Evolutionary conservation across 139 green algal genomes (phyloP), one percentile per base, ranked within the genome.

Genomic region (Haematococcus lacustris): DNA sequence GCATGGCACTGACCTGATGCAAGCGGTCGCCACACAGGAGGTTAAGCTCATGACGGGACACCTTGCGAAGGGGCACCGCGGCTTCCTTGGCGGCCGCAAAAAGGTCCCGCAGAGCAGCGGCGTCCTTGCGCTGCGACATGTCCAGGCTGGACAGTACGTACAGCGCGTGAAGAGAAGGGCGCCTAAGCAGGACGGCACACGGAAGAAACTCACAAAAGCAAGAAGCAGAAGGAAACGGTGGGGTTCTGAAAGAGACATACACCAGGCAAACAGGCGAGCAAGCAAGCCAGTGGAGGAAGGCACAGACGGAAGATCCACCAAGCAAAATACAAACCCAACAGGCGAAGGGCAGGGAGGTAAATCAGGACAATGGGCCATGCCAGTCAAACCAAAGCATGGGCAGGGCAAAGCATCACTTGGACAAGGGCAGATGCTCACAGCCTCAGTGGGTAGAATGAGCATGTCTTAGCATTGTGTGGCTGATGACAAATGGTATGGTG

Each of bases 31-130:
- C n/a, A n/a, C 53, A 35, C 53, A 64, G 53, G 69, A 96, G 78
- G 81, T 98, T 98, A 28, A 98, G 85, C 51, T 94, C 86, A 68
- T 97, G 92, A 76, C 96, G 93, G 60, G 63, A 76, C 3, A 76
- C 71, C 1, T 73, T 62, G 28, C 71, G 30, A 0, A 93, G 50
- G 0, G 50, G 21, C 13, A 83, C 74, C 0, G 82, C 85, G 43
- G 38, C 32, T 17, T 69, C 78, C 39, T 78, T 34, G 2, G 78
- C 83, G 26, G 80, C 68, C 9, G 51, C 40, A 40, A 77, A 9
- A 23, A 79, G 72, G 17, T 80, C 65, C 13, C 73, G 68, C 35
- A 82, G n/a, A 35, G 82, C 78, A 0, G 50, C 21, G 0, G 47
- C 73, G 73, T 93, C 88, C 80, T 93, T 94, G 21, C 86, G 78